Conservation (phyloP, 495 filamentous ascomycete species). For the Tuber magnatum region DNA sequence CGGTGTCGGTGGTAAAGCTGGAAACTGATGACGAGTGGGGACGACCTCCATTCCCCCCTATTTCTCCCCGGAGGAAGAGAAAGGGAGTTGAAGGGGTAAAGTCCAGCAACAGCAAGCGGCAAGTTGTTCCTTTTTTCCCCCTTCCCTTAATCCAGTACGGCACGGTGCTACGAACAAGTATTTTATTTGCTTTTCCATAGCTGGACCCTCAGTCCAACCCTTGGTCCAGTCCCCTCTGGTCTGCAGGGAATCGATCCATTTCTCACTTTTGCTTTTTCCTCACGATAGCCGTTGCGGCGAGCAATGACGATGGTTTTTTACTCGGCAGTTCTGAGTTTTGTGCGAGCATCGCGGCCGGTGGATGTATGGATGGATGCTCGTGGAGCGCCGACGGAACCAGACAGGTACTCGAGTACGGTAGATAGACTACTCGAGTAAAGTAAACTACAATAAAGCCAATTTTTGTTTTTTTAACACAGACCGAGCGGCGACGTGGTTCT, state of each 20-base stretch:
- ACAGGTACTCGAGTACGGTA: background rate
- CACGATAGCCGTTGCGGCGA: slow-evolving; percentile 3
- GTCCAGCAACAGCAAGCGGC: background rate
- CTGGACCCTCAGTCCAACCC: background rate
- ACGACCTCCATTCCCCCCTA: background rate
- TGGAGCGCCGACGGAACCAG: background rate
- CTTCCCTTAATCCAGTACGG: background rate
- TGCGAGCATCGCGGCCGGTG: background rate
- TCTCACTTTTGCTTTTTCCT: background rate
- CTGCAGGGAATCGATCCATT: slow-evolving; percentile 3
- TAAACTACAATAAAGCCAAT: background rate
- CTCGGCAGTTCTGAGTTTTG: background rate
- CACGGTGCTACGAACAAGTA: background rate
- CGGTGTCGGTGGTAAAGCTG: background rate
- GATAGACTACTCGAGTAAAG: too few species aligned
- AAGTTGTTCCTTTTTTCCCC: background rate
- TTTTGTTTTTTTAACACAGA: background rate
- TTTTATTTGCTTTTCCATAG: background rate
- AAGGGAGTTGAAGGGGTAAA: background rate
- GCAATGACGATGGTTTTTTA: slow-evolving; percentile 3
- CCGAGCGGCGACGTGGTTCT: background rate
- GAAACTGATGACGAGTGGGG: background rate
- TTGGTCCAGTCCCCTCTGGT: background rate
- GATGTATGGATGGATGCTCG: background rate
- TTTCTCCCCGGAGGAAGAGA: background rate